Evolutionary conservation across 2,329 filamentous ascomycete species (phyloP).

Genomic region (Trichoderma citrinoviride): DNA sequence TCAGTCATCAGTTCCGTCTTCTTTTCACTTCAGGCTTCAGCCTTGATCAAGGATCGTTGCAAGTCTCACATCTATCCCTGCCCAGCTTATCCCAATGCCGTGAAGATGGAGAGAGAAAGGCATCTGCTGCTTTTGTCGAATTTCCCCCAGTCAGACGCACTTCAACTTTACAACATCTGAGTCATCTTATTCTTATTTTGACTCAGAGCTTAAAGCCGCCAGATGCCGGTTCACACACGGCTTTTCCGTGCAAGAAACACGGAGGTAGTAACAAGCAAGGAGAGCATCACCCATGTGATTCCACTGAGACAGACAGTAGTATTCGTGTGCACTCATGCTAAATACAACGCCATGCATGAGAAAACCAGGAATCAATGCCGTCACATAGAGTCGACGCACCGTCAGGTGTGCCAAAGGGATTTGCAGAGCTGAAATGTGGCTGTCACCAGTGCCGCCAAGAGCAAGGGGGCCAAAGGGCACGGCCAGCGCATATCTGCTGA

Average conservation of each 20-base stretch:
- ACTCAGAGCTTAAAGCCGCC: slow-evolving; percentile 9
- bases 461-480: neutral
- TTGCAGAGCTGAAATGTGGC: neutral
- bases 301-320: neutral
- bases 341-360: neutral
- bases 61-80: neutral
- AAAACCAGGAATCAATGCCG: neutral
- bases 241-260: too few relatives aligned
- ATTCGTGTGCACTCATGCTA: neutral
- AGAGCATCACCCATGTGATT: neutral
- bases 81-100: neutral
- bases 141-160: neutral
- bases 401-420: neutral
- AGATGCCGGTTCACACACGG: neutral
- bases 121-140: neutral
- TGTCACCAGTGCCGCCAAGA: neutral
- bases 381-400: neutral
- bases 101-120: neutral
- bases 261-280: neutral
- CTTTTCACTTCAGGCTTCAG: neutral
- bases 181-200: neutral
- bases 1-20: neutral
- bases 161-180: neutral
- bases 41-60: neutral
- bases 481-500: neutral